Percentiles rank a stretch among this genome's conserved stretches.
Conservation (phyloP, 208 protist genomes). For the Polymyxa betae region DNA sequence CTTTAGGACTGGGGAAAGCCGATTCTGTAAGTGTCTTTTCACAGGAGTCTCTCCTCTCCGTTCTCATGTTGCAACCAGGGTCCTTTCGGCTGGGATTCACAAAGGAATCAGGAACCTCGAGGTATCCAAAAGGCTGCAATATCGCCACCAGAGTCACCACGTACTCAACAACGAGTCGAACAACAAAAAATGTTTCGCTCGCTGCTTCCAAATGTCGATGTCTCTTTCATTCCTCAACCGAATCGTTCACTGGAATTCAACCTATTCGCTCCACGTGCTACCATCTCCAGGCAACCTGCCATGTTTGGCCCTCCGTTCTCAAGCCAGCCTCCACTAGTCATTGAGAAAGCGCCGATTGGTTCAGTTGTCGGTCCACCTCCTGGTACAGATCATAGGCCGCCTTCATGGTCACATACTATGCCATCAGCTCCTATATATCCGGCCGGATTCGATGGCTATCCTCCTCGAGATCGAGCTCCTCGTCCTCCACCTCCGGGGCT, state of each 20-base stretch:
- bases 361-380: background rate
- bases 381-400: background rate
- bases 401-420: background rate
- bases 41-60: background rate
- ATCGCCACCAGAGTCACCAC: slow-evolving; percentile 24
- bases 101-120: background rate
- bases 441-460: background rate
- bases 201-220: slow-evolving; percentile 31
- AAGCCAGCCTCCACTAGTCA: background rate
- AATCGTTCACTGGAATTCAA: background rate
- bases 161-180: background rate
- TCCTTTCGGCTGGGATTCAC: slow-evolving; percentile 16
- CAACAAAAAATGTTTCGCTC: slow-evolving; percentile 11
- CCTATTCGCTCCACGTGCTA: background rate
- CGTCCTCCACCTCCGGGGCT: slow-evolving; percentile 44
- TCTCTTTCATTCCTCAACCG: slow-evolving; percentile 10
- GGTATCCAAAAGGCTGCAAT: background rate
- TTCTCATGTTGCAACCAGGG: background rate
- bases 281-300: background rate
- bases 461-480: slow-evolving; percentile 1
- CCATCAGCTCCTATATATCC: background rate
- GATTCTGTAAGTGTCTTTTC: background rate
- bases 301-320: background rate
- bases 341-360: background rate
- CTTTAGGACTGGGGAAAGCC: slow-evolving; percentile 4